Conservation (phyloP, 2,329 filamentous ascomycete species). For the Septoria linicola region DNA sequence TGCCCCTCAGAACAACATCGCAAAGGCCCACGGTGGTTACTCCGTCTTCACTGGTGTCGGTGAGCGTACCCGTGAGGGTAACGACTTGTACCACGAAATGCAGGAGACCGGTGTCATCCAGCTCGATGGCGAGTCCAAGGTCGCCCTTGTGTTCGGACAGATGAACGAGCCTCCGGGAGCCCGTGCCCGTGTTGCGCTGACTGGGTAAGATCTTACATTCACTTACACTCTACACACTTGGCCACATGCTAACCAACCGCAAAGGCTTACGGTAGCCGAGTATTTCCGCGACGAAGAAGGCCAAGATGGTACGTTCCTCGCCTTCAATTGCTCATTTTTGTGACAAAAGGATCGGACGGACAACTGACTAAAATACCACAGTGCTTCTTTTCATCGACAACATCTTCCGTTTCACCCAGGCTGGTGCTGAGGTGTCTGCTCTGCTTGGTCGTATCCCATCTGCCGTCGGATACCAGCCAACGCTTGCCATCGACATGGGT, state of each 20-base stretch:
- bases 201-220: constrained; percentile 62
- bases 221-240: no score
- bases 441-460: constrained; percentile 99
- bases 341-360: no score
- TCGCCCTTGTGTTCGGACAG: constrained; percentile 98
- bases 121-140: constrained; percentile 98
- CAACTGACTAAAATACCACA: no score
- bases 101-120: constrained; percentile 99
- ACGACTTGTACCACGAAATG: constrained; percentile 99
- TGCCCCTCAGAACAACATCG: constrained; percentile 84
- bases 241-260: not conserved
- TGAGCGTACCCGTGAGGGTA: constrained; percentile 99
- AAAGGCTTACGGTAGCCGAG: constrained; percentile 65
- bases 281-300: constrained; percentile 71
- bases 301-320: no score
- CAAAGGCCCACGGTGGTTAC: constrained; percentile 99
- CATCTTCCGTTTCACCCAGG: constrained; percentile 99
- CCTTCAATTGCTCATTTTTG: no score
- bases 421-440: constrained; percentile 99
- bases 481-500: constrained; percentile 98
- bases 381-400: constrained; percentile 99
- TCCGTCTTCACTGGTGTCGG: constrained; percentile 99
- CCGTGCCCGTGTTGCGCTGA: constrained; percentile 98
- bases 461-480: constrained; percentile 99
- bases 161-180: constrained; percentile 99